Evolutionary conservation across 2,329 filamentous ascomycete species (phyloP), one percentile per base, ranked within the genome.

Genomic region (Trichoderma pleuroti): DNA sequence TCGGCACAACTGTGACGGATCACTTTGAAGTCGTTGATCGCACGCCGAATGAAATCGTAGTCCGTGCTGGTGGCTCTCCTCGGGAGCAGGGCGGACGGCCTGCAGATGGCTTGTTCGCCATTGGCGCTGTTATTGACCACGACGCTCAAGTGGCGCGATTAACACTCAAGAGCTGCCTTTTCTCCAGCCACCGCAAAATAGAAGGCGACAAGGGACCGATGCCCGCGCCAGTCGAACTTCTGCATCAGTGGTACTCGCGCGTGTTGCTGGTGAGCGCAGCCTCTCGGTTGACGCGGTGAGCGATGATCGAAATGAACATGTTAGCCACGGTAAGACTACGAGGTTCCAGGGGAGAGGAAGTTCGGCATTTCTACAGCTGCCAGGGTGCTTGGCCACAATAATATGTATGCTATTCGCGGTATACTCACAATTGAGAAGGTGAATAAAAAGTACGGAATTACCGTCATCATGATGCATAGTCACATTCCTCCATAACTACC

Each of bases 11-110:
- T 52, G 86, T 93, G 70, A 91, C 88, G 4, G 90, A 93, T 77
- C 91, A 93, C 78, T 93, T 93, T 76, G 89, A 92, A 78, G 90
- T 93, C 0, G 81, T 93, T 1, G 86, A 89, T 67, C 90, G 90
- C 80, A 89, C 86, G 0, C 81, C 86, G 0, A 84, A 84, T 8
- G 82, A 84, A 12, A 90, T 92, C 71, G 84, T 88, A 1, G 84
- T 92, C 26, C 87, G 91, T 26, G 91, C 88, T 74, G 91, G 91
- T 18, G 91, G 90, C 72, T 87, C 87, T 2, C 91, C 91, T 0
- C 82, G 87, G 26, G 86, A 86, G 57, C 81, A 81, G 57, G 85
- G 82, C 0, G 84, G 87, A 2, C 84, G 91, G 9, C 82, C 84
- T 10, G 87, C 85, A 1, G 91, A 93, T 75, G 91, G 91, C 0